Conservation (phyloP, 352 stramenopile genomes). For the Pythium dissimile region DNA sequence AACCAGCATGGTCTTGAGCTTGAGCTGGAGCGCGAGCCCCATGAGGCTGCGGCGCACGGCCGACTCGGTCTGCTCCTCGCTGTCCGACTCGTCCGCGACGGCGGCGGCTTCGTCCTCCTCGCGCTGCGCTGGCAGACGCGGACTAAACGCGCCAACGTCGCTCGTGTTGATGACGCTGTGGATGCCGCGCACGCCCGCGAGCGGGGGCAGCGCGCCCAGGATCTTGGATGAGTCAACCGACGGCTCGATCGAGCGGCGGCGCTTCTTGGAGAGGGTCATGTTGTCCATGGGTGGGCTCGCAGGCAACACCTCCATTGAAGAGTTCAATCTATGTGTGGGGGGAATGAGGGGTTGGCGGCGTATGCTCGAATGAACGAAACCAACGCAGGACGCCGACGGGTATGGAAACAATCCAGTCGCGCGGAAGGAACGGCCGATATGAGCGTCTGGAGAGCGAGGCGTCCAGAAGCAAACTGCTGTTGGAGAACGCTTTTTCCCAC, state of each 20-base stretch:
- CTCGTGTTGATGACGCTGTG: constrained; percentile 20
- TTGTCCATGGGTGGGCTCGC: constrained; percentile 23
- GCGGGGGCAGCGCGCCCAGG: constrained; percentile 39
- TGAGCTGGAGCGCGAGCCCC: constrained; percentile 75
- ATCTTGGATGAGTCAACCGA: constrained; percentile 51
- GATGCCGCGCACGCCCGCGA: constrained; percentile 22
- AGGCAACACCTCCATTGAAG: constrained; percentile 41
- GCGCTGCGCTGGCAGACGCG: constrained; percentile 8
- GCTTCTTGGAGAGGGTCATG: constrained; percentile 46
- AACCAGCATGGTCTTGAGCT: constrained; percentile 83
- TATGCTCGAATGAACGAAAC: constrained; percentile 17
- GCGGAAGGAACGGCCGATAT: neutral
- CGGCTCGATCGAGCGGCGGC: constrained; percentile 62
- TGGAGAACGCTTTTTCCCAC: constrained; percentile 3
- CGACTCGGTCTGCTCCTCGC: constrained; percentile 12
- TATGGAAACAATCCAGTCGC: no score
- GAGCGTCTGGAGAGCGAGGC: no score
- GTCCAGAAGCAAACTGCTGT: no score
- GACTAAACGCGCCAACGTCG: constrained; percentile 13
- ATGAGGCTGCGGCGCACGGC: constrained; percentile 60
- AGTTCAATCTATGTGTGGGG: neutral
- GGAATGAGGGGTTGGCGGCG: constrained; percentile 10
- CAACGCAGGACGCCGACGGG: no score
- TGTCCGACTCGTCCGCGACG: constrained; percentile 11
- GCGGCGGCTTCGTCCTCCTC: constrained; percentile 14